Evolutionary conservation across 495 filamentous ascomycete genomes (phyloP).

Genomic region (Sphaerosporella brunnea): DNA sequence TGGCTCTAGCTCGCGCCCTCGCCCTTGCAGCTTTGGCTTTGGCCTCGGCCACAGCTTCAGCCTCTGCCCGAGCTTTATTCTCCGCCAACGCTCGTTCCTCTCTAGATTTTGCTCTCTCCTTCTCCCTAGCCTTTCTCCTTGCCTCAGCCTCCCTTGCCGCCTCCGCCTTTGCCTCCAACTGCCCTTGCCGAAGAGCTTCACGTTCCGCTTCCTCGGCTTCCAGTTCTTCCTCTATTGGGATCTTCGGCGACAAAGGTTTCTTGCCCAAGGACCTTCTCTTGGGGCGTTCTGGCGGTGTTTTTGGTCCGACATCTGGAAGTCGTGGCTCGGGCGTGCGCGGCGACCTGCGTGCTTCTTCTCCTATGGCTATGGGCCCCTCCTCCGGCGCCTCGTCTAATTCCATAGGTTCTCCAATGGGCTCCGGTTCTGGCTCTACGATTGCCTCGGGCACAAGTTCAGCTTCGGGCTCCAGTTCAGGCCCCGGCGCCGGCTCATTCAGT

Average conservation of each 20-base stretch:
- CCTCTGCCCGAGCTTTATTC: neutral
- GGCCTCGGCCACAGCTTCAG: slow-evolving; percentile 1
- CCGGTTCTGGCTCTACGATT: neutral
- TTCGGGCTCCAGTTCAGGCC: neutral
- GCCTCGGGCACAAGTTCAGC: neutral
- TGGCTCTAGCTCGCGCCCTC: neutral
- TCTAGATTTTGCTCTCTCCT: too few relatives aligned
- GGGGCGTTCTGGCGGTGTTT: neutral
- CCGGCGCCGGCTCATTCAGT: neutral
- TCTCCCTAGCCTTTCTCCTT: neutral
- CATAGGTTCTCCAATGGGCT: neutral
- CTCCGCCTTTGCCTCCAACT: slow-evolving; percentile 2
- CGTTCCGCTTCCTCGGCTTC: slow-evolving; percentile 5
- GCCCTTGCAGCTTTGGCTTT: neutral
- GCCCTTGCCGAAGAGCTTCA: neutral
- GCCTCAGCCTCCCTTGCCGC: neutral
- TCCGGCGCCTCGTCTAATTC: slow-evolving; percentile 2
- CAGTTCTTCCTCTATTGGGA: slow-evolving; percentile 2
- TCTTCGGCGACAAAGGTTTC: neutral
- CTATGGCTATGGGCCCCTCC: too few relatives aligned
- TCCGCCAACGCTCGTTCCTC: slow-evolving; percentile 1
- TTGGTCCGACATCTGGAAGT: neutral
- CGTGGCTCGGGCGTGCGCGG: neutral
- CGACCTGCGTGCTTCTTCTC: neutral
- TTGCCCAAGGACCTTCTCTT: neutral